Percentiles rank a stretch among this genome's conserved stretches.
Evolutionary conservation across 2,329 filamentous ascomycete species (phyloP).

Genomic region (Sarocladium brachiariae): DNA sequence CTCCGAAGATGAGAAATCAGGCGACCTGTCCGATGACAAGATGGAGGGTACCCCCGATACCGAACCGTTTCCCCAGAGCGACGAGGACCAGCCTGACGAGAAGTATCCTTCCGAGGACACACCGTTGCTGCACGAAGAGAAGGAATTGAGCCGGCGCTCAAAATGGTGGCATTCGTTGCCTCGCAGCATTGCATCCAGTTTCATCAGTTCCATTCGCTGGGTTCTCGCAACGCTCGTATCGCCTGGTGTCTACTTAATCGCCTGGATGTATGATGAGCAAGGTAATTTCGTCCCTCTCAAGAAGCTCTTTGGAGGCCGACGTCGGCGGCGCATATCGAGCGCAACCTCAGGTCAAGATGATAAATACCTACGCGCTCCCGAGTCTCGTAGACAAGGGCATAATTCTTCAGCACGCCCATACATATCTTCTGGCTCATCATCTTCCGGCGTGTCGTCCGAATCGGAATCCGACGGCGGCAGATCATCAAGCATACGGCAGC

Average conservation of each 20-base stretch:
- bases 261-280: slow-evolving; percentile 74
- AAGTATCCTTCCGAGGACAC: slow-evolving; percentile 52
- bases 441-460: slow-evolving; percentile 64
- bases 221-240: slow-evolving; percentile 71
- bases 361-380: slow-evolving; percentile 17
- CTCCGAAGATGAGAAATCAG: slow-evolving; percentile 32
- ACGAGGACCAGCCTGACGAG: slow-evolving; percentile 30
- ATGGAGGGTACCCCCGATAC: slow-evolving; percentile 27
- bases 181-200: slow-evolving; percentile 60
- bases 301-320: slow-evolving; percentile 50
- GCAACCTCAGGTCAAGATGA: slow-evolving; percentile 20
- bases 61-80: slow-evolving; percentile 23
- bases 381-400: slow-evolving; percentile 13
- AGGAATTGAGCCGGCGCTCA: slow-evolving; percentile 29
- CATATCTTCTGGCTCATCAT: slow-evolving; percentile 32
- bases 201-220: slow-evolving; percentile 72
- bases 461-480: slow-evolving; percentile 53
- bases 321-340: slow-evolving; percentile 25
- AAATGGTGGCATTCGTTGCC: slow-evolving; percentile 52
- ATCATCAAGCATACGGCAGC: slow-evolving; percentile 28
- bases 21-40: slow-evolving; percentile 22
- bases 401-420: slow-evolving; percentile 17
- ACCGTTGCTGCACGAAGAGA: slow-evolving; percentile 43
- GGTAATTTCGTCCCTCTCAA: slow-evolving; percentile 73
- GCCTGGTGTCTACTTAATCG: slow-evolving; percentile 75